Base-by-base conservation (phyloP, 768 basidiomycete genomes). In the Kwoniella sp. region DNA sequence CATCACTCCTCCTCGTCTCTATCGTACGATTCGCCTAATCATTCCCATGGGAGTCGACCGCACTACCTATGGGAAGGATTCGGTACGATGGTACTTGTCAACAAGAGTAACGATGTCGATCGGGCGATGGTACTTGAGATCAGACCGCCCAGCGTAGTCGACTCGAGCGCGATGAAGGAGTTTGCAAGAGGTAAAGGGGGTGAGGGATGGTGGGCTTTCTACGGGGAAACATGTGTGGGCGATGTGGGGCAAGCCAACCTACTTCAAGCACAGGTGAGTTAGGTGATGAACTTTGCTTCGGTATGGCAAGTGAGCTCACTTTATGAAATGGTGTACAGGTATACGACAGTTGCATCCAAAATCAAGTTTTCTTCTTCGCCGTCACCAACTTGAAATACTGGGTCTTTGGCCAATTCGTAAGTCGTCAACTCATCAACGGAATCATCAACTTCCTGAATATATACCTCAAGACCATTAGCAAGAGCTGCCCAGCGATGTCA, bases 361-460 rank as follows among this genome's bases (percentile, higher is more conserved):
- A 78, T 57, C 68, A 76, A 55, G 74, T 75, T 33, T 76, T 63
- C 59, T 80, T 76, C 65, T 80, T 77, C 58, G 72, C 65, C 2
- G 70, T 80, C 2, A 80, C 77, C 26, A 80, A 78, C 56, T 52
- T 76, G 40, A 77, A 76, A 57, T 68, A 76, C 33, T 78, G 77
- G 77, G 77, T 76, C 0, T 80, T 80, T 66, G 79, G 79, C 1
- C 58, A 58, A 24, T 80, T 80, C 61, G 79, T 77, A 44, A 68
- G 78, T 71, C 15, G 27, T 1, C 22, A 9, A 12, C 22, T 26
- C 21, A 8, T 56, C 25, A 40, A n/a, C 22, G 13, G 6, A 15
- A 25, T 17, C 12, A 15, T 21, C 50, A 48, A 17, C 22, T 50
- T 8, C 33, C 22, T 44, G 8, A 44, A 44, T 33, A 5, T 33